Evolutionary conservation across 768 basidiomycete genomes (phyloP).

Genomic region (Leccinum barrowsii): DNA sequence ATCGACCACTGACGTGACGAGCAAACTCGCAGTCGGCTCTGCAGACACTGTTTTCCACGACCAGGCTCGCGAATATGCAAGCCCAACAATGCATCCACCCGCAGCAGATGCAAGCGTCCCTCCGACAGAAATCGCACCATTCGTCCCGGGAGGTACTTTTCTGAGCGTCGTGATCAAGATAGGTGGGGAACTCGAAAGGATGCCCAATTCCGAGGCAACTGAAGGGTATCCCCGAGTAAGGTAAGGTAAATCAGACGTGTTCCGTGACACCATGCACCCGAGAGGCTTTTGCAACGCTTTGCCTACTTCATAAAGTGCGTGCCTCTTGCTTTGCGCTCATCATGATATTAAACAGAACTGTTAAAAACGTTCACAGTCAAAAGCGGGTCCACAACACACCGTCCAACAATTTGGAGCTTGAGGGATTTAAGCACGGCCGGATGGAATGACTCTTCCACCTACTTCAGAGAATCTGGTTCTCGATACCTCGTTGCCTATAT

Average conservation of each 20-base stretch:
- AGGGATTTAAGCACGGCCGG: slow-evolving; percentile 12
- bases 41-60: slow-evolving; percentile 77
- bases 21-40: slow-evolving; percentile 71
- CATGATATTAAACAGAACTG: background rate
- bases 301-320: background rate
- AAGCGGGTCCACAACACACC: background rate
- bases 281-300: background rate
- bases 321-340: slow-evolving; percentile 3
- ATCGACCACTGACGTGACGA: slow-evolving; percentile 51
- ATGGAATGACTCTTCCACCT: background rate
- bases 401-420: background rate
- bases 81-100: slow-evolving; percentile 75
- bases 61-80: slow-evolving; percentile 47
- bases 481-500: no score
- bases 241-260: background rate
- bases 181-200: slow-evolving; percentile 67
- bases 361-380: background rate
- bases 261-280: background rate
- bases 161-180: slow-evolving; percentile 75
- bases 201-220: slow-evolving; percentile 90
- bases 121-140: slow-evolving; percentile 76
- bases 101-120: slow-evolving; percentile 71
- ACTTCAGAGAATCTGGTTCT: no score
- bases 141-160: slow-evolving; percentile 82
- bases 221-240: slow-evolving; percentile 79